Evolutionary conservation across 2,329 filamentous ascomycete genomes (phyloP), one percentile per base, ranked within the genome.

Genomic region (Shiraia bambusicola): DNA sequence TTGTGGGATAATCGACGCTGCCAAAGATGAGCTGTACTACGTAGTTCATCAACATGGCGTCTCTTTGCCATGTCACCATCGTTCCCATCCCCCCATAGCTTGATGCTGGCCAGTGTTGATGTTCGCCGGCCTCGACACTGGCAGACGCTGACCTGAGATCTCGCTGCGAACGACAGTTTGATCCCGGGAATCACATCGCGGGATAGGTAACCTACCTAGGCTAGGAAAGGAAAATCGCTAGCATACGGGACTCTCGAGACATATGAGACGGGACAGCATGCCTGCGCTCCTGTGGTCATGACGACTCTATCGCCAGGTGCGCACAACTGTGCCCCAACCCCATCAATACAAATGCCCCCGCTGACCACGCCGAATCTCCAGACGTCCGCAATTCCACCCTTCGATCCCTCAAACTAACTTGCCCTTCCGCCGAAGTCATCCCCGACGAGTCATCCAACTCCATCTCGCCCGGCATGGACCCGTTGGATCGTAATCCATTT

Each of bases 361-460:
- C 58, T 60, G 50, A 64, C 56, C 48, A 34, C 39, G 40, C 45
- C 45, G 47, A 45, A 41, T 47, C 32, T 27, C 42, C 42, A 68
- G 65, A 67, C 56, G 60, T 69, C 34, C 63, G 65, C 52, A 39
- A 63, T 45, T 67, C 63, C 17, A 69, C 65, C 29, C 54, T 67
- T 34, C 57, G 53, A 46, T 65, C 65, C 24, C 57, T 69, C 42
- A 66, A 62, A 47, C 46, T 66, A 38, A 59, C 63, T 26, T 69
- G 65, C 42, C 65, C 65, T 38, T 69, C 65, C 24, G 65, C 64
- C 39, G 64, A 69, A 50, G 54, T 58, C 42, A 46, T 60, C 22
- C 42, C 51, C 40, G 44, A 58, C 47, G 52, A 59, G 11, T 54
- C 54, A 37, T 50, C 49, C 24, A 43, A 42, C 8, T 34, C 33